phyloP scores from a whole-genome alignment of 2,329 filamentous ascomycete genomes.

The Fusarium foetens region DNA sequence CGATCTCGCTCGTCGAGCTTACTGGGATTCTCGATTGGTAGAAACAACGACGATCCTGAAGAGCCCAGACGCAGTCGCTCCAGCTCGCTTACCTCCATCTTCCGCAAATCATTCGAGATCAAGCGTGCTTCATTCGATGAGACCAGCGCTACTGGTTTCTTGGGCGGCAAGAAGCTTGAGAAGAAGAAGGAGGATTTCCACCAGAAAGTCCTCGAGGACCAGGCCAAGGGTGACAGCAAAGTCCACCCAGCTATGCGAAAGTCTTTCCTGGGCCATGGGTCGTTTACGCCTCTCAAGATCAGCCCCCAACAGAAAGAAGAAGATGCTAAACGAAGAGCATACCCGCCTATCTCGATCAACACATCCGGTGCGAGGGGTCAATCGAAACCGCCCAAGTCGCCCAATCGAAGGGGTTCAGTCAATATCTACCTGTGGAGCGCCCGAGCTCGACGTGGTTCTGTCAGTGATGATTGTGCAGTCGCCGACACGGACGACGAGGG shows the following conservation, averaged over 20 bases:
- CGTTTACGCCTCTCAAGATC: constrained; percentile 45
- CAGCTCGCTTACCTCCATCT: constrained; percentile 51
- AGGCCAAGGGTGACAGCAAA: constrained; percentile 41
- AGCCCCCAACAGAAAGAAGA: constrained; percentile 37
- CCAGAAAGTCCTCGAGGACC: constrained; percentile 43
- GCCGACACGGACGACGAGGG: constrained; percentile 35
- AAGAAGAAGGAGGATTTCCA: constrained; percentile 50
- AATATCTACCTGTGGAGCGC: constrained; percentile 48
- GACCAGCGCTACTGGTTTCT: constrained; percentile 49
- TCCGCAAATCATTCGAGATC: constrained; percentile 50
- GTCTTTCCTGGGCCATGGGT: constrained; percentile 40
- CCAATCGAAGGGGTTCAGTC: constrained; percentile 46
- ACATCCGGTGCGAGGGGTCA: constrained; percentile 43
- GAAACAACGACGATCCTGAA: constrained; percentile 36
- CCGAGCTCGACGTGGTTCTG: constrained; percentile 30
- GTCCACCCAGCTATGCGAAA: constrained; percentile 52
- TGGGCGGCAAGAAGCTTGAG: constrained; percentile 56
- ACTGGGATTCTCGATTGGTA: constrained; percentile 40
- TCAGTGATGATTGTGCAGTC: constrained; percentile 38
- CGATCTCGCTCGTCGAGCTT: constrained; percentile 44
- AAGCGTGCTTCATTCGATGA: constrained; percentile 49
- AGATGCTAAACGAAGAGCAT: constrained; percentile 45
- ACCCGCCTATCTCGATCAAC: constrained; percentile 53
- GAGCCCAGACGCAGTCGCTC: constrained; percentile 48
- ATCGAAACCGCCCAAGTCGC: constrained; percentile 44